These are phyloP conservation scores for Rhizomucor pusillus DNA, from an alignment of 371 early-diverging fungal species.

Conservation along the genomic window DNA sequence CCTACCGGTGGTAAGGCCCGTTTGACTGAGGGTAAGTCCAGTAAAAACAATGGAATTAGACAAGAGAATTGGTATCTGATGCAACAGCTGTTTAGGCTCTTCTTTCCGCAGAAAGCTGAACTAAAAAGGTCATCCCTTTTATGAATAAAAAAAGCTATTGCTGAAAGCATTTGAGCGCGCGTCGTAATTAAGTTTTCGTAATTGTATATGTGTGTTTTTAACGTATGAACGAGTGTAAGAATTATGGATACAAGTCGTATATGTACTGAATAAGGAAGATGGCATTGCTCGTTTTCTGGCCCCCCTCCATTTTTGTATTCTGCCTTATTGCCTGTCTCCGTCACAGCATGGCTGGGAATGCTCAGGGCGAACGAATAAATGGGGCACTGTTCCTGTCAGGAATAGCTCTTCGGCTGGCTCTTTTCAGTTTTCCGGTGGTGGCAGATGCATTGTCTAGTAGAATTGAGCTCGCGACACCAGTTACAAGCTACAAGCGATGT, in stretches of 20 bases:
- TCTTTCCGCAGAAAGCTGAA: slow-evolving; percentile 52
- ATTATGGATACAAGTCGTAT: no score
- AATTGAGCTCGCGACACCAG: slow-evolving; percentile 82
- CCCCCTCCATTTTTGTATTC: no score
- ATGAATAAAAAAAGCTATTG: no score
- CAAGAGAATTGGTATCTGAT: no score
- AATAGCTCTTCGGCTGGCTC: slow-evolving; percentile 38
- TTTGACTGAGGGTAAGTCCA: slow-evolving; percentile 79
- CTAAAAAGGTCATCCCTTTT: slow-evolving; percentile 13
- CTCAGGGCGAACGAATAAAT: not conserved
- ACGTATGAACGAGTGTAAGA: no score
- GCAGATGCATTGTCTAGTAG: slow-evolving; percentile 44
- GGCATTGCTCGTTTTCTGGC: no score
- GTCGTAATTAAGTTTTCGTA: no score
- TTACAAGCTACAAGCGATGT: slow-evolving; percentile 83
- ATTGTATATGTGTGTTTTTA: no score
- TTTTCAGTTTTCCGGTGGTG: slow-evolving; percentile 49
- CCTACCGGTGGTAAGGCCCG: slow-evolving; percentile 98
- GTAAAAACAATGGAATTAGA: not conserved
- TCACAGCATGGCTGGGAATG: no score
- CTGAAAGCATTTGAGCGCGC: no score
- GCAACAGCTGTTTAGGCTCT: slow-evolving; percentile 30
- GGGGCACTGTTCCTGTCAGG: slow-evolving; percentile 19
- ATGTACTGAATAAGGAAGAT: no score
- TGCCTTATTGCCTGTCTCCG: no score